Conservation (phyloP, 73 alveolate species). For the Tetrahymena elliotti region DNA sequence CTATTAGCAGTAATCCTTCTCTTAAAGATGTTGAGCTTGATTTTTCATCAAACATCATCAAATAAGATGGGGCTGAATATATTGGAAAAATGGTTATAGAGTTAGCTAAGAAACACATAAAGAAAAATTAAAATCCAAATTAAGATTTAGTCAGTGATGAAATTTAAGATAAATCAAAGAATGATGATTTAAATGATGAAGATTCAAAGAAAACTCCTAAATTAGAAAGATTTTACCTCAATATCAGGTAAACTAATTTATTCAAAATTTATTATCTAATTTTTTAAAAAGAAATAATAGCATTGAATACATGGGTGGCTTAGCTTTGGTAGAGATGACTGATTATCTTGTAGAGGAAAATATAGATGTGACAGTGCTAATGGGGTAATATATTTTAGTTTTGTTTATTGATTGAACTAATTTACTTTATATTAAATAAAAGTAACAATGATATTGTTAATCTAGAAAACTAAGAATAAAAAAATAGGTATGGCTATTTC, state of each 20-base stretch:
- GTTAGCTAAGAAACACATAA: neutral
- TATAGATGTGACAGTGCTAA: neutral
- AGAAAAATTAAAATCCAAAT: neutral
- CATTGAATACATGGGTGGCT: neutral
- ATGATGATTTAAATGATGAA: neutral
- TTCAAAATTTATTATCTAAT: neutral
- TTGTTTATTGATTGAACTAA: no score
- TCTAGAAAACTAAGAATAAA: neutral
- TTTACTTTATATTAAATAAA: no score
- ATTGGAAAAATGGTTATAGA: neutral
- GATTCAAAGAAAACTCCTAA: neutral
- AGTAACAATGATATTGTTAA: neutral
- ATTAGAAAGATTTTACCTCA: neutral
- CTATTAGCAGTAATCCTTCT: neutral
- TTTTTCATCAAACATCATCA: neutral
- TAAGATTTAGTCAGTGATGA: neutral
- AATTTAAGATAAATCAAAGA: neutral
- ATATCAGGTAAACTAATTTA: neutral
- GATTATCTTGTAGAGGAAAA: neutral
- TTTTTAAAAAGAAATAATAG: neutral
- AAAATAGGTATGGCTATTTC: neutral
- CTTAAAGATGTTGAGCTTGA: neutral
- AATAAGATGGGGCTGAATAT: neutral
- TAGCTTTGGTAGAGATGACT: neutral
- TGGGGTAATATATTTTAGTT: neutral